Evolutionary conservation across 2,329 filamentous ascomycete species (phyloP).

Genomic region (Neofusicoccum laricinum): DNA sequence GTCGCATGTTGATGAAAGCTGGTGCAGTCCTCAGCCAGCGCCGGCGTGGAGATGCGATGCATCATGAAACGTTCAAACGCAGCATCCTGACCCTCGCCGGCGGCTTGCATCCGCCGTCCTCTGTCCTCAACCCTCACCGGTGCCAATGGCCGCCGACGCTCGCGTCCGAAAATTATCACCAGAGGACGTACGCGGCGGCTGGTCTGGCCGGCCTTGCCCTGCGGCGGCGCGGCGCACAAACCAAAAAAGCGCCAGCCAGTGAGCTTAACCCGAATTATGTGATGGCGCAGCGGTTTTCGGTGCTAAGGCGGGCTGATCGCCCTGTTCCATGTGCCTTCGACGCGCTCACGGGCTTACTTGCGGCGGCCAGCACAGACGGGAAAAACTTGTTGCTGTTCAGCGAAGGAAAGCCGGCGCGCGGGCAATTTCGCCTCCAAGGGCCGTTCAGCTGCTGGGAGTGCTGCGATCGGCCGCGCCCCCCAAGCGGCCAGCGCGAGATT

Average conservation of each 20-base stretch:
- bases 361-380: not conserved
- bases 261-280: not conserved
- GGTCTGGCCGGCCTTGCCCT: not conserved
- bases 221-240: no score
- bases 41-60: not conserved
- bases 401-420: not conserved
- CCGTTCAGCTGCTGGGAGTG: not conserved
- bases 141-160: not conserved
- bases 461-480: not conserved
- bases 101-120: no score
- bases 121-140: not conserved
- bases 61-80: not conserved
- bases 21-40: not conserved
- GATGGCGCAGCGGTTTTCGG: not conserved
- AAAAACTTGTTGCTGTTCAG: not conserved
- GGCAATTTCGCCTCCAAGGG: not conserved
- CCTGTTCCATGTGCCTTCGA: constrained; percentile 3
- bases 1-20: constrained; percentile 7
- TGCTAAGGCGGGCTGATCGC: not conserved
- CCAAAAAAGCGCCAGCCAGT: not conserved
- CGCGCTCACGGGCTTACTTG: not conserved
- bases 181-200: not conserved
- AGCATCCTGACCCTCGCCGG: no score
- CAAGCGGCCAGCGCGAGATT: not conserved
- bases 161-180: not conserved